These are phyloP conservation scores for Aspergillus haitiensis DNA, from an alignment of 495 filamentous ascomycete species.

Conservation along the genomic window DNA sequence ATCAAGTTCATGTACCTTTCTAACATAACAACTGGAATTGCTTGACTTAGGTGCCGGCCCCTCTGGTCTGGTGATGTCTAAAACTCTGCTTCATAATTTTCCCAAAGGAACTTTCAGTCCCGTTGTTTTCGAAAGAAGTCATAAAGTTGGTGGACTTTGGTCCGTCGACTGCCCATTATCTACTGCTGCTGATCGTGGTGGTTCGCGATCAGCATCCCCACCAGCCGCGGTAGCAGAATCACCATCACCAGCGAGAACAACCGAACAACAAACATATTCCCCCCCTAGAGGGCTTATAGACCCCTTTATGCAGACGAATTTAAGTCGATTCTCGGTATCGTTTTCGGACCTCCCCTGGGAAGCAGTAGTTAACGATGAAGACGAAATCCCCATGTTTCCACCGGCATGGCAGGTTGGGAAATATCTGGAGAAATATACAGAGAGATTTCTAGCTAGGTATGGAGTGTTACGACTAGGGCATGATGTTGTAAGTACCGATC, in stretches of 20 bases:
- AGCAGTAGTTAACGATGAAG: conserved; percentile 34
- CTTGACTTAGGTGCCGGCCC: conserved; percentile 67
- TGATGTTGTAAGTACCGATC: conserved; percentile 51
- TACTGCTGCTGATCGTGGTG: too few relatives aligned
- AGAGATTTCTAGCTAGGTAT: conserved; percentile 53
- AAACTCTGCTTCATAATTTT: conserved; percentile 66
- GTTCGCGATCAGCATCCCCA: neutral
- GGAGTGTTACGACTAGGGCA: conserved; percentile 52
- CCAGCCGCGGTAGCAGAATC: neutral
- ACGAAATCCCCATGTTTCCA: conserved; percentile 61
- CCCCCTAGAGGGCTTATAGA: conserved; percentile 46
- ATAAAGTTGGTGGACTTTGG: conserved; percentile 77
- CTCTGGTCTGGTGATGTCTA: conserved; percentile 78
- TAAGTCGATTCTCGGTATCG: conserved; percentile 72
- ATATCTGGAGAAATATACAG: conserved; percentile 66
- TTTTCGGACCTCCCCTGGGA: conserved; percentile 80
- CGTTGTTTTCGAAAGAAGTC: conserved; percentile 66
- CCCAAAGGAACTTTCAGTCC: conserved; percentile 61
- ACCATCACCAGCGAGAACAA: neutral
- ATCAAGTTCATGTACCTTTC: neutral
- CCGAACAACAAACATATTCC: neutral
- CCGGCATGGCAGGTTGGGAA: conserved; percentile 71
- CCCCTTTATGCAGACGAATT: conserved; percentile 74
- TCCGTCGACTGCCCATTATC: conserved; percentile 8
- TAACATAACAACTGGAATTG: neutral